phyloP scores from a whole-genome alignment of 805 yeast genomes.

The Hanseniaspora mollemarum region DNA sequence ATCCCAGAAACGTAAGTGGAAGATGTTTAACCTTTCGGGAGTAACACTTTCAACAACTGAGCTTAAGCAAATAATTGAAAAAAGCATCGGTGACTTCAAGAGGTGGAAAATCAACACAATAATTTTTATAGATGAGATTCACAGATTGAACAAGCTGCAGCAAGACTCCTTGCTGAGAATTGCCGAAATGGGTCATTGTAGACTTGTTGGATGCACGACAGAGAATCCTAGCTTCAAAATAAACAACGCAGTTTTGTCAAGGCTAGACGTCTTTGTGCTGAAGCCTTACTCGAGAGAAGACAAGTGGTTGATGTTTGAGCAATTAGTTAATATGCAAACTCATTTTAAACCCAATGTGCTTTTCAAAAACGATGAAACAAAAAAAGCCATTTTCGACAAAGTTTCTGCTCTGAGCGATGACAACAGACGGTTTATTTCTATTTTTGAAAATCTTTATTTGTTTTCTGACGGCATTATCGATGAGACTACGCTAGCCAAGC shows the following conservation, averaged over 20 bases:
- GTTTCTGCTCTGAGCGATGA: conserved; percentile 71
- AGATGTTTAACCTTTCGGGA: conserved; percentile 1
- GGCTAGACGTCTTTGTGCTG: conserved; percentile 72
- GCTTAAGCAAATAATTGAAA: conserved; percentile 47
- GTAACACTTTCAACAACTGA: conserved; percentile 34
- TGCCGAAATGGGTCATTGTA: conserved; percentile 72
- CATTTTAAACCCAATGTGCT: conserved; percentile 43
- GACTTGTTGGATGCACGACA: conserved; percentile 90
- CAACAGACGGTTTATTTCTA: conserved; percentile 76
- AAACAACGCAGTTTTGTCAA: conserved; percentile 67
- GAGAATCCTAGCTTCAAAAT: conserved; percentile 83
- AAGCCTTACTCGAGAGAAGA: conserved; percentile 34
- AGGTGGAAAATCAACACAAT: conserved; percentile 44
- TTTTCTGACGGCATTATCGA: conserved; percentile 27
- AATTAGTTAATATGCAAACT: conserved; percentile 30
- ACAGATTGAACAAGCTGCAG: conserved; percentile 72
- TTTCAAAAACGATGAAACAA: conserved; percentile 43
- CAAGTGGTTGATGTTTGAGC: conserved; percentile 25
- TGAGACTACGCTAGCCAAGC: conserved; percentile 29
- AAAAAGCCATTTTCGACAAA: conserved; percentile 49
- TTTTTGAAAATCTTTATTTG: conserved; percentile 58
- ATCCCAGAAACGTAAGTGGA: conserved; percentile 31
- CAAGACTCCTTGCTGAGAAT: conserved; percentile 79
- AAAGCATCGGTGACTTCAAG: conserved; percentile 28
- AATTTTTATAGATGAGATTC: conserved; percentile 85